These are phyloP conservation scores for Rhodosporidiobolus sp. DNA, from an alignment of 768 basidiomycete species.

Conservation along the genomic window DNA sequence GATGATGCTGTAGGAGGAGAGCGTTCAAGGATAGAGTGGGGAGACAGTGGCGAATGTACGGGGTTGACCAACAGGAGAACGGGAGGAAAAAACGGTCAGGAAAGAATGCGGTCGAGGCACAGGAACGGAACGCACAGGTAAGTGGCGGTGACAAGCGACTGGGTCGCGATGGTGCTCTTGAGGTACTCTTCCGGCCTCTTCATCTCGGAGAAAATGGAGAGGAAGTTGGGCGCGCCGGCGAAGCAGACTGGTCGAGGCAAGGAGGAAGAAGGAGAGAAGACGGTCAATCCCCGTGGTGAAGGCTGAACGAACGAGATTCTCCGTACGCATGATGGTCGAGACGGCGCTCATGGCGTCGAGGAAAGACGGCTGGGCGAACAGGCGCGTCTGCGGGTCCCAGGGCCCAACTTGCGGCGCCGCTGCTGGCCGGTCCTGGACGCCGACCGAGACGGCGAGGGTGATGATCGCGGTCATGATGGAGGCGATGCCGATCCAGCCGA, in stretches of 20 bases:
- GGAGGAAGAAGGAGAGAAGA: no score
- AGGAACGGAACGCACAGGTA: constrained; percentile 19
- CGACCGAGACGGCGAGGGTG: constrained; percentile 35
- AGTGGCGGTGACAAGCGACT: constrained; percentile 22
- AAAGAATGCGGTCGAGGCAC: no score
- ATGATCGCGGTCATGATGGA: constrained; percentile 31
- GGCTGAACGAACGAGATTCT: neutral
- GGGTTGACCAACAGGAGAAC: neutral
- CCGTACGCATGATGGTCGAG: constrained; percentile 41
- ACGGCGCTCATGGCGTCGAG: constrained; percentile 47
- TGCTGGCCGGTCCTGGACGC: constrained; percentile 28
- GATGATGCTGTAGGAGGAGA: constrained; percentile 24
- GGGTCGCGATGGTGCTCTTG: constrained; percentile 16
- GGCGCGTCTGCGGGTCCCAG: constrained; percentile 39
- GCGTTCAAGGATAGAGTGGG: neutral
- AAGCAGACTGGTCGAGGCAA: no score
- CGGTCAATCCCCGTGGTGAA: neutral
- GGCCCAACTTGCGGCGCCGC: constrained; percentile 28
- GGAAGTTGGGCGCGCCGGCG: constrained; percentile 9
- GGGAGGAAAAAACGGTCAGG: no score
- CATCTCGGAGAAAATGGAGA: constrained; percentile 40
- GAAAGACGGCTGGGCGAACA: neutral
- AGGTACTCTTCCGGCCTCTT: constrained; percentile 21
- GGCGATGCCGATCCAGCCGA: constrained; percentile 34
- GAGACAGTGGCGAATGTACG: neutral